phyloP scores from a whole-genome alignment of 306 rosid genomes.

The Castanea crenata region DNA sequence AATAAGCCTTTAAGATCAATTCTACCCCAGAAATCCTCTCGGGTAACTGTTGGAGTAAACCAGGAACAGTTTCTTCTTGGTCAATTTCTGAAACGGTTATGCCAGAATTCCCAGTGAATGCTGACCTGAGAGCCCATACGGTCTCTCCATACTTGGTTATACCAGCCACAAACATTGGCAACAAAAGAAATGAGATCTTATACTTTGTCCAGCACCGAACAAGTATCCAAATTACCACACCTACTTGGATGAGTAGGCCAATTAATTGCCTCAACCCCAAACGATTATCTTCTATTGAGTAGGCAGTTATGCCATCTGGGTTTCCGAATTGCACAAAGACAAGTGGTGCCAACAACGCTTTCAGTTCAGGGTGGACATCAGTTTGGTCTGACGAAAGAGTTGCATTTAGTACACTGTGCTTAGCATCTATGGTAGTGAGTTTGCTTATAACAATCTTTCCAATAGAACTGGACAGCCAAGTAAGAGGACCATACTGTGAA shows the following conservation, averaged over 20 bases:
- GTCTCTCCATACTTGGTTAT: conserved; percentile 61
- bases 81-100: conserved; percentile 39
- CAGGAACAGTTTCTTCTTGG: conserved; percentile 37
- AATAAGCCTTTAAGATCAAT: conserved; percentile 54
- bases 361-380: conserved; percentile 11
- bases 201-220: conserved; percentile 50
- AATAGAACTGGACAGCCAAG: conserved; percentile 39
- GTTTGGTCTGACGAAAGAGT: too few relatives aligned
- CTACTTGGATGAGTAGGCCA: conserved; percentile 46
- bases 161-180: conserved; percentile 52
- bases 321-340: conserved; percentile 58
- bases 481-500: conserved; percentile 51
- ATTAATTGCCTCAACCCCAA: conserved; percentile 55
- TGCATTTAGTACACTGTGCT: conserved; percentile 30
- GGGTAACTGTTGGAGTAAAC: conserved; percentile 36
- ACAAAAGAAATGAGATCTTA: conserved; percentile 7
- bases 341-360: conserved; percentile 52
- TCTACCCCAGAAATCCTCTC: conserved; percentile 36
- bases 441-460: conserved; percentile 49
- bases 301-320: conserved; percentile 63
- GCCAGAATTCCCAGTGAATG: conserved; percentile 36
- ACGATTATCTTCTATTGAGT: conserved; percentile 54
- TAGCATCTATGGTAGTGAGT: conserved; percentile 44
- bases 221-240: conserved; percentile 43
- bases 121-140: conserved; percentile 56